Percentiles rank a stretch among this genome's conserved stretches.
Conservation (phyloP, 371 early-diverging fungal genomes). For the Mucor sp. region DNA sequence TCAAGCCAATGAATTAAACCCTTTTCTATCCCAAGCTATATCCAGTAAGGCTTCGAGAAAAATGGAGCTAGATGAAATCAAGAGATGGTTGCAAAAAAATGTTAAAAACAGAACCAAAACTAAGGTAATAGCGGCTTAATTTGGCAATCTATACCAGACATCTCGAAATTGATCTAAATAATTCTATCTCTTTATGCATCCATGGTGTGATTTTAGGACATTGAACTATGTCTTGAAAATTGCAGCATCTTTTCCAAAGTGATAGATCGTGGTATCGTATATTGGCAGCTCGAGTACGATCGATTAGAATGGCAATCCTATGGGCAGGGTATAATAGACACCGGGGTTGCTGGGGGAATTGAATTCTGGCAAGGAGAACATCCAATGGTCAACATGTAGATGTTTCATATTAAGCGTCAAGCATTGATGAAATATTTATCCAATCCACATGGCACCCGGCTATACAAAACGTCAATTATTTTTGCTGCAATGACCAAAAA, state of each 20-base stretch:
- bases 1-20: background rate
- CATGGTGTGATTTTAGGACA: background rate
- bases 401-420: background rate
- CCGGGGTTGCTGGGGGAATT: conserved; percentile 11
- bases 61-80: background rate
- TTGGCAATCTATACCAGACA: background rate
- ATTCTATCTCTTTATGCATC: background rate
- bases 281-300: background rate
- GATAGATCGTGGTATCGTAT: background rate
- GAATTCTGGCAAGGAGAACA: background rate
- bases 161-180: background rate
- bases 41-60: background rate
- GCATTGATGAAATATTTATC: background rate
- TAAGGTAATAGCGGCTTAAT: background rate
- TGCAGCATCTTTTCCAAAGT: background rate
- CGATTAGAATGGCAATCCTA: background rate
- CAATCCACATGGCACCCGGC: background rate
- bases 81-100: background rate
- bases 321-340: background rate
- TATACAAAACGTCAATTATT: background rate
- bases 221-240: background rate
- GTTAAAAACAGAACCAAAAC: background rate
- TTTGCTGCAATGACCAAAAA: too few species aligned
- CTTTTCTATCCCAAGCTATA: background rate
- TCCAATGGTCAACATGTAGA: background rate